Conservation (phyloP, 192 early-diverging fungal genomes). For the Rhizophagus sp. region DNA sequence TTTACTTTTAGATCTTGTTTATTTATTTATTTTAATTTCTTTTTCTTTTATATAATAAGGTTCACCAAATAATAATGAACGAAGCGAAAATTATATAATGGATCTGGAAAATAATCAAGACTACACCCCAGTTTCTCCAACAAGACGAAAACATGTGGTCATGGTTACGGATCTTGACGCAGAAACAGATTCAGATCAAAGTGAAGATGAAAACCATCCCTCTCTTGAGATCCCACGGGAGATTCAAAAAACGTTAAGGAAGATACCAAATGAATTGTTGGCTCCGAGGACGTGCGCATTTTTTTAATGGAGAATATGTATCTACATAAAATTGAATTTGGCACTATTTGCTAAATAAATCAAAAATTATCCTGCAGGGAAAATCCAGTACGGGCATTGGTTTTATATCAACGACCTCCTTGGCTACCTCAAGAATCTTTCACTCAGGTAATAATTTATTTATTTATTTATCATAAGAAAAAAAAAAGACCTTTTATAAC, state of each 20-base stretch:
- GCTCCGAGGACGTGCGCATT: constrained; percentile 2
- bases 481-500: not conserved
- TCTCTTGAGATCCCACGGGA: constrained; percentile 2
- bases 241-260: not conserved
- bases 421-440: not conserved
- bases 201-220: not conserved
- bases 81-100: not conserved
- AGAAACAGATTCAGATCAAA: constrained; percentile 12
- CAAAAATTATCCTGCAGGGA: not conserved
- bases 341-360: not conserved
- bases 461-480: not conserved
- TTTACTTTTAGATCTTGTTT: not conserved
- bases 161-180: constrained; percentile 12
- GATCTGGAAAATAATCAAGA: not conserved
- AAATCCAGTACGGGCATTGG: constrained; percentile 17
- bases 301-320: not conserved
- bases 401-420: constrained; percentile 13
- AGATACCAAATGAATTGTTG: constrained; percentile 13
- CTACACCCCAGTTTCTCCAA: no score
- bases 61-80: not conserved
- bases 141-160: constrained; percentile 20
- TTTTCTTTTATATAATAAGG: not conserved
- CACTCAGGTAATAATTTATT: not conserved
- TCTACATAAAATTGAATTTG: not conserved
- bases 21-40: not conserved